Evolutionary conservation across 2,329 filamentous ascomycete genomes (phyloP).

Genomic region (Neurospora crassa): DNA sequence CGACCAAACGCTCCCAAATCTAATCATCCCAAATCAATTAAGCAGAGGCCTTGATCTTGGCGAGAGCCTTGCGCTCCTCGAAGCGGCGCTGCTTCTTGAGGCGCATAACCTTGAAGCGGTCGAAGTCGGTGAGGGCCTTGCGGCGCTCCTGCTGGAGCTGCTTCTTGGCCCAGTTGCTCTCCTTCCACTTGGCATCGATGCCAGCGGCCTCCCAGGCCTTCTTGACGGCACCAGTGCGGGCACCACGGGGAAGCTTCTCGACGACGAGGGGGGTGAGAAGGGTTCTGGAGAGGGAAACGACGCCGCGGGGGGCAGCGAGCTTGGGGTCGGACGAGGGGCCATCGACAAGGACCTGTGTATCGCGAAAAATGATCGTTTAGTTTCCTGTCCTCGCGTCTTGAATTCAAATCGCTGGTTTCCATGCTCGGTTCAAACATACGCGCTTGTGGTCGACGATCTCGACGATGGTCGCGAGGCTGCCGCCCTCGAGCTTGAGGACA

Average conservation of each 20-base stretch:
- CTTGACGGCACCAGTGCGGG: conserved; percentile 74
- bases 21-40: conserved; percentile 37
- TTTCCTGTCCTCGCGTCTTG: conserved; percentile 7
- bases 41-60: conserved; percentile 80
- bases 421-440: conserved; percentile 55
- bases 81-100: conserved; percentile 99
- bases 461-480: conserved; percentile 87
- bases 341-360: conserved; percentile 79
- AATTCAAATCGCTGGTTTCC: conserved; percentile 5
- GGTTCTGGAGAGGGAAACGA: conserved; percentile 69
- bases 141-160: conserved; percentile 76
- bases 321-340: conserved; percentile 77
- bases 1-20: conserved; percentile 19
- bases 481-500: conserved; percentile 82
- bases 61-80: conserved; percentile 92
- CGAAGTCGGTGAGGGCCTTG: conserved; percentile 91
- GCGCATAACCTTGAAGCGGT: conserved; percentile 99
- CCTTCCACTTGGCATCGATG: conserved; percentile 88
- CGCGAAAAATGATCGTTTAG: conserved; percentile 21
- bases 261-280: conserved; percentile 88
- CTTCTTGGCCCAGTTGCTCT: conserved; percentile 92
- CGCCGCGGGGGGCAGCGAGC: conserved; percentile 77
- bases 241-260: conserved; percentile 73
- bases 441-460: conserved; percentile 99
- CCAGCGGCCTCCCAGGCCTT: conserved; percentile 84